Evolutionary conservation across 1,139 yeast species (phyloP).

Genomic region (Scheffersomyces quercinus): DNA sequence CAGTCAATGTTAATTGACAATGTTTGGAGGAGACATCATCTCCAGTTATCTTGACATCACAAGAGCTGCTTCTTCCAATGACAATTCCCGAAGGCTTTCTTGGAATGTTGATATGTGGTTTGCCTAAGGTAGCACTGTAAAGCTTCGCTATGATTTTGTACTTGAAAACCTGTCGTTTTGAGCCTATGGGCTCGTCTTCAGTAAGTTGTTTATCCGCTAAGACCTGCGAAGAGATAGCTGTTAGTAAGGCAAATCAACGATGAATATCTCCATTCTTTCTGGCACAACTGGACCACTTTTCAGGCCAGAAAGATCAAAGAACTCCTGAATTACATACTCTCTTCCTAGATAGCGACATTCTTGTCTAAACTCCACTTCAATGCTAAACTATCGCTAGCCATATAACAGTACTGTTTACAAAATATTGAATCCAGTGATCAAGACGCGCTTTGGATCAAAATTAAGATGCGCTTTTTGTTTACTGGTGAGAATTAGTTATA

Average conservation of each 20-base stretch:
- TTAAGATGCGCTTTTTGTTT: neutral
- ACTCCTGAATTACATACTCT: conserved; percentile 30
- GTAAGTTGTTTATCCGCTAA: too few relatives aligned
- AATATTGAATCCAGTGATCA: too few relatives aligned
- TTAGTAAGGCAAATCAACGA: too few relatives aligned
- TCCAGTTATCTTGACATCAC: conserved; percentile 57
- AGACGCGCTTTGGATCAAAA: too few relatives aligned
- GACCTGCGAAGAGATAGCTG: too few relatives aligned
- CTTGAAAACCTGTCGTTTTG: conserved; percentile 21
- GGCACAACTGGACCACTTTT: too few relatives aligned
- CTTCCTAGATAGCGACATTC: conserved; percentile 40
- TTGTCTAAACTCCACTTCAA: neutral
- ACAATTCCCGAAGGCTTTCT: conserved; percentile 33
- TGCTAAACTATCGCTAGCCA: too few relatives aligned
- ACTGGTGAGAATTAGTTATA: neutral
- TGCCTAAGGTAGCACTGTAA: conserved; percentile 30
- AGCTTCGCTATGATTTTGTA: conserved; percentile 27
- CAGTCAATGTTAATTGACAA: conserved; percentile 49
- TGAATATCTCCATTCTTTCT: too few relatives aligned
- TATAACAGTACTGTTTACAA: too few relatives aligned
- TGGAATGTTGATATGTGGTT: conserved; percentile 35
- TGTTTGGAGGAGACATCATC: conserved; percentile 69
- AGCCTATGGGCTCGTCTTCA: conserved; percentile 4
- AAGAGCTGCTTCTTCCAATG: conserved; percentile 63
- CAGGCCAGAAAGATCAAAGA: too few relatives aligned